phyloP scores from a whole-genome alignment of 345 rosid genomes.

The Excoecaria agallocha region DNA sequence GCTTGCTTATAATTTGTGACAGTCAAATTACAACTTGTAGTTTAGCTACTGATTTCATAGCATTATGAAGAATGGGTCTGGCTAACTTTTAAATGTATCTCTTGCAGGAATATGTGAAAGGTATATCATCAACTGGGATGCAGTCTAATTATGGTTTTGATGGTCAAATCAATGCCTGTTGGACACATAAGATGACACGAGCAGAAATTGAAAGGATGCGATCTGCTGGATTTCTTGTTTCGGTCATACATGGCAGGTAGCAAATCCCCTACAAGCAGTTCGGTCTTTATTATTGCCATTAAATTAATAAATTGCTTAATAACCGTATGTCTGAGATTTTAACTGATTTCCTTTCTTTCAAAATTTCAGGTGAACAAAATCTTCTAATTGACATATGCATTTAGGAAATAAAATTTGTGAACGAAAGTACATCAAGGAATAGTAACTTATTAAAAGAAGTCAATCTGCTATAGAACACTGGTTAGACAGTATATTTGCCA shows the following conservation, averaged over 20 bases:
- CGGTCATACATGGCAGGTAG: conserved; percentile 95
- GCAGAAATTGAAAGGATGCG: conserved; percentile 63
- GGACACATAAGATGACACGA: conserved; percentile 75
- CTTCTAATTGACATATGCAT: background rate
- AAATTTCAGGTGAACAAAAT: background rate
- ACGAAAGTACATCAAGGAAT: background rate
- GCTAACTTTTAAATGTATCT: conserved; percentile 4
- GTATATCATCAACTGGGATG: conserved; percentile 91
- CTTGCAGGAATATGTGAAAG: conserved; percentile 83
- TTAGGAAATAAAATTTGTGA: background rate
- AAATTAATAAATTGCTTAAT: background rate
- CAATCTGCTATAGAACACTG: background rate
- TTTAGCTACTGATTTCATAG: conserved; percentile 11
- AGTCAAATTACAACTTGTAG: background rate
- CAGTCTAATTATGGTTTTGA: conserved; percentile 80
- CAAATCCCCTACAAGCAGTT: background rate
- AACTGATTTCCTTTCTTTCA: background rate
- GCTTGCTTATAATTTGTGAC: background rate
- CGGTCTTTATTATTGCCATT: background rate
- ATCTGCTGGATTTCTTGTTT: conserved; percentile 77
- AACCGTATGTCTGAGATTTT: background rate
- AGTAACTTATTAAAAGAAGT: background rate
- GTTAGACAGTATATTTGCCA: background rate
- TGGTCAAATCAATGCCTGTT: conserved; percentile 94
- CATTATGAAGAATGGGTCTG: background rate